phyloP scores from a whole-genome alignment of 805 yeast species.

The Candida xyloterini region DNA sequence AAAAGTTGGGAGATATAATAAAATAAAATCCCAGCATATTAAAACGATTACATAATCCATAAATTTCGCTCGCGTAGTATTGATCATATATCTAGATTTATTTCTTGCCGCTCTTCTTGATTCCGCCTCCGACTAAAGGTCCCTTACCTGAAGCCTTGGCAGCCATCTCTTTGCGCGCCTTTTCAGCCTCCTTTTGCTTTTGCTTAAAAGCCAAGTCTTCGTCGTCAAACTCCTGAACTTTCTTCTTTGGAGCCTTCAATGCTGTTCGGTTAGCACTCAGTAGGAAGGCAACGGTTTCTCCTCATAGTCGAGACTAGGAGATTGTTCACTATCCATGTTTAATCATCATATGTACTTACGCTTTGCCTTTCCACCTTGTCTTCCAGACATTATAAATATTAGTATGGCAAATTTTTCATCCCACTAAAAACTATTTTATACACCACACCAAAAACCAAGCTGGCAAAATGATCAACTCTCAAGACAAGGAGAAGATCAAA shows the following conservation, averaged over 20 bases:
- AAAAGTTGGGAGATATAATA: conserved; percentile 1
- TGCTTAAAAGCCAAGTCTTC: conserved; percentile 89
- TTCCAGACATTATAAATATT: conserved; percentile 69
- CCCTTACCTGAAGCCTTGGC: conserved; percentile 86
- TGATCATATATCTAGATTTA: conserved; percentile 2
- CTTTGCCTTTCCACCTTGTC: conserved; percentile 97
- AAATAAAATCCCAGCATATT: not conserved
- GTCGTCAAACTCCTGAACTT: conserved; percentile 71
- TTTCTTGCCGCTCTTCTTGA: conserved; percentile 81
- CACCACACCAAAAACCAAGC: conserved; percentile 13
- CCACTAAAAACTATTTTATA: not conserved
- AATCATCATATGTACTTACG: conserved; percentile 45
- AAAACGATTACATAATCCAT: not conserved
- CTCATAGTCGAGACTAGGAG: conserved; percentile 25
- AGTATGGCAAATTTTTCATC: conserved; percentile 5
- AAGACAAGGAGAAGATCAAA: conserved; percentile 87
- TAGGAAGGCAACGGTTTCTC: conserved; percentile 28
- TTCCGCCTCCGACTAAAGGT: conserved; percentile 90
- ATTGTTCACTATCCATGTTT: conserved; percentile 27
- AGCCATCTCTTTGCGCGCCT: conserved; percentile 88
- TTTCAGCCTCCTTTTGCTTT: conserved; percentile 92
- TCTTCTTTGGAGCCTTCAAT: conserved; percentile 80
- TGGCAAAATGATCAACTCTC: conserved; percentile 34
- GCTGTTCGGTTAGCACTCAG: conserved; percentile 33
- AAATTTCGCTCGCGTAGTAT: not conserved